These are phyloP conservation scores for Chalciporus chontae DNA, from an alignment of 768 basidiomycete genomes.

Conservation along the genomic window DNA sequence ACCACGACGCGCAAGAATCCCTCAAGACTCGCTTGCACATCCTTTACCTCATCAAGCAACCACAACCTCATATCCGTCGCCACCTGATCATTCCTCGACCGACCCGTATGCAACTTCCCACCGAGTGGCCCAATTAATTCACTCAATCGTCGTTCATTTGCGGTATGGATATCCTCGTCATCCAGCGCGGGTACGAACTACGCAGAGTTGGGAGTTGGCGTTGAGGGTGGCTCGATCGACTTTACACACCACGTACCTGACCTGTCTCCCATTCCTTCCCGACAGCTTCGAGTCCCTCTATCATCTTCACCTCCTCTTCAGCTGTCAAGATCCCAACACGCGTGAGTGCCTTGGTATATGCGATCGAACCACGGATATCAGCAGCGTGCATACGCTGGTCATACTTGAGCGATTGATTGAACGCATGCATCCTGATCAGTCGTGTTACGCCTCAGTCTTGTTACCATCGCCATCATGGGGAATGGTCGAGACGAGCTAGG, in stretches of 20 bases:
- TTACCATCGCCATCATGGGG: not conserved
- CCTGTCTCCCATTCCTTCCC: conserved; percentile 83
- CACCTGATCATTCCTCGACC: conserved; percentile 97
- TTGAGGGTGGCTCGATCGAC: not conserved
- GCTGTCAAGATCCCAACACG: conserved; percentile 76
- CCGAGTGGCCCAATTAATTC: conserved; percentile 91
- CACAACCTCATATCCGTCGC: conserved; percentile 98
- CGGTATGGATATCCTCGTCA: conserved; percentile 99
- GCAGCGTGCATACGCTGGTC: conserved; percentile 92
- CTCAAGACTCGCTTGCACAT: conserved; percentile 65
- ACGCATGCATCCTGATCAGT: conserved; percentile 82
- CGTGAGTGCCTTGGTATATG: conserved; percentile 86
- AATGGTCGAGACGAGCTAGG: not conserved
- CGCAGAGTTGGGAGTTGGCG: not conserved
- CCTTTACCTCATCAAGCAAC: conserved; percentile 76
- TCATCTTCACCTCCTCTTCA: conserved; percentile 71
- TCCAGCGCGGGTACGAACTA: conserved; percentile 80
- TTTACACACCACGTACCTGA: conserved; percentile 38
- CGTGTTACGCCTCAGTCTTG: conserved; percentile 1
- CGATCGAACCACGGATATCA: conserved; percentile 92
- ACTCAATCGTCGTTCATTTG: conserved; percentile 91
- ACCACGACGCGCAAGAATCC: conserved; percentile 84
- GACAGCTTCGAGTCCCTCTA: conserved; percentile 70
- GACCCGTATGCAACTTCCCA: conserved; percentile 95
- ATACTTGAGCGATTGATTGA: conserved; percentile 94